Evolutionary conservation across 108 stramenopile species (phyloP), one percentile per base, ranked within the genome.

Genomic region (Conticribra weissflogii): DNA sequence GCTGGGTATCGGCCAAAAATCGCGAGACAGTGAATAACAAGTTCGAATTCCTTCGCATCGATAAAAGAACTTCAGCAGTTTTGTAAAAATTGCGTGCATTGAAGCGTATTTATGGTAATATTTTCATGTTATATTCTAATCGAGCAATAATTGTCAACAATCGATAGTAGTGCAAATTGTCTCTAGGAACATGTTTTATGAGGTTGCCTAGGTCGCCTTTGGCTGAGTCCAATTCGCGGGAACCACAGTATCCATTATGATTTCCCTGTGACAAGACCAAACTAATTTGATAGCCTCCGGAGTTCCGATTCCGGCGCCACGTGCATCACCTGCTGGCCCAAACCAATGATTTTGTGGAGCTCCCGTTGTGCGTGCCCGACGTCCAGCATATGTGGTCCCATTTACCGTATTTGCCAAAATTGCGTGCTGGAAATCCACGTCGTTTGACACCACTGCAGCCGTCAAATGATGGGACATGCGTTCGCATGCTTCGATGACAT

Each of bases 281-380:
- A 98, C 97, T 68, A 97, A 59, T 76, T 97, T 88, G 56, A 99
- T 99, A 33, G 98, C 97, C 81, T 99, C 97, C n/a, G 92, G 94
- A 18, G 96, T 97, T 25, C 97, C 97, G 63, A 99, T 98, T 3
- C 76, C 76, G 17, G 76, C 76, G 33, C 76, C 76, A 3, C 76
- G 41, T 14, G 76, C 56, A 64, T 77, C 76, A 3, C 76, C 76
- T 7, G 76, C 76, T 14, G 74, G 91, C 12, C 98, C 98, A 72
- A 99, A 99, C 98, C 98, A 99, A 81, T 99, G 98, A 81, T 99
- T 99, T 69, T 97, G 96, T n/a, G 98, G 98, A 3, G 98, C 98
- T 29, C 97, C 98, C 2, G 98, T 99, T 4, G 98, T 99, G 24
- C 98, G 83, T 8, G 97, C 98, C 22, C 98, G 87, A 25, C 88